These are phyloP conservation scores for Syzygium malaccense DNA, from an alignment of 441 rosid species.

Conservation along the genomic window DNA sequence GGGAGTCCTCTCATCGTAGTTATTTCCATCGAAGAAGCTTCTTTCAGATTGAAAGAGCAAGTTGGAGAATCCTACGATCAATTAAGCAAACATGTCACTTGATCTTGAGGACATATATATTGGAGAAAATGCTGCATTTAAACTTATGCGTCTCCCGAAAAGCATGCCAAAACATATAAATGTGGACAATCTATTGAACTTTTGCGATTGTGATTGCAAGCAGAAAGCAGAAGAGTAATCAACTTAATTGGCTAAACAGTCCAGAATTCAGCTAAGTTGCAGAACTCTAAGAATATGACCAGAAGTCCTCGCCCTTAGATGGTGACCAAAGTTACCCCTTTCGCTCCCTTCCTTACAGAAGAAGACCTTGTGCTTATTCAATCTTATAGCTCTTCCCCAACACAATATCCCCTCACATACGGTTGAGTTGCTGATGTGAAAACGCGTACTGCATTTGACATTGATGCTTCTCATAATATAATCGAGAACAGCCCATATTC, in stretches of 20 bases:
- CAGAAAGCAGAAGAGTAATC: not conserved
- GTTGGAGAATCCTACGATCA: not conserved
- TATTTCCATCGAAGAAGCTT: slow-evolving; percentile 8
- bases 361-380: not conserved
- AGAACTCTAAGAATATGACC: not conserved
- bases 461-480: not conserved
- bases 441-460: not conserved
- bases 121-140: not conserved
- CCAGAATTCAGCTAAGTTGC: not conserved
- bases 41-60: slow-evolving; percentile 2
- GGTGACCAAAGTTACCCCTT: not conserved
- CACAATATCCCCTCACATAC: not conserved
- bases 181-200: not conserved
- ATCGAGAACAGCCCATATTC: not conserved
- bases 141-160: not conserved
- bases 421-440: not conserved
- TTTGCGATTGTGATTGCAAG: not conserved
- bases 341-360: not conserved
- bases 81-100: not conserved
- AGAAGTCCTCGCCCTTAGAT: not conserved
- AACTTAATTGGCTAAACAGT: not conserved
- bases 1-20: slow-evolving; percentile 4
- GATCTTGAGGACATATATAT: not conserved
- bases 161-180: not conserved
- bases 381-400: slow-evolving; percentile 6